These are phyloP conservation scores for Neoarthrinium moseri DNA, from an alignment of 2,329 filamentous ascomycete genomes.

Conservation along the genomic window DNA sequence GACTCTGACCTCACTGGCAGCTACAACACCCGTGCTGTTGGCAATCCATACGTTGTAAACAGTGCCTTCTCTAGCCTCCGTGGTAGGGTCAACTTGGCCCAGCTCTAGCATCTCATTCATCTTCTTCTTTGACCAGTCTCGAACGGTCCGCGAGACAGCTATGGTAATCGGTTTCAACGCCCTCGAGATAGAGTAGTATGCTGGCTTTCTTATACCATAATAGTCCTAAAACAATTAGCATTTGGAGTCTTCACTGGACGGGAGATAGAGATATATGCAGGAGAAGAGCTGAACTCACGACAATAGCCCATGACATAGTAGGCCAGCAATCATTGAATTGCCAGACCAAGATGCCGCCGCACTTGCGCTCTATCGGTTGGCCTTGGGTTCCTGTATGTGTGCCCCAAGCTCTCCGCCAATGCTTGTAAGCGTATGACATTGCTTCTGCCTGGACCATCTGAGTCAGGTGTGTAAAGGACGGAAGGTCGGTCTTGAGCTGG, in stretches of 20 bases:
- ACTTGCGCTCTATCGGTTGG: slow-evolving; percentile 53
- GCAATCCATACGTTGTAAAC: slow-evolving; percentile 44
- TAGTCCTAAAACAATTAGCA: slow-evolving; percentile 43
- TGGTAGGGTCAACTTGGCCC: slow-evolving; percentile 38
- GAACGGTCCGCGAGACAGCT: slow-evolving; percentile 46
- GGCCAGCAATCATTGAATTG: slow-evolving; percentile 73
- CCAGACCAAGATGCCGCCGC: slow-evolving; percentile 66
- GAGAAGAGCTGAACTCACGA: slow-evolving; percentile 60
- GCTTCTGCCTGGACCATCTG: slow-evolving; percentile 55
- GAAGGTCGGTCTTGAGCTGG: slow-evolving; percentile 41
- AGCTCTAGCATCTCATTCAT: slow-evolving; percentile 35
- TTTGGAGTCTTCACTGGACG: slow-evolving; percentile 46
- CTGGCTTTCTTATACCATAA: slow-evolving; percentile 37
- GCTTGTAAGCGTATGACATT: slow-evolving; percentile 48
- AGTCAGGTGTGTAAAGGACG: slow-evolving; percentile 53
- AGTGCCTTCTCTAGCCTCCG: slow-evolving; percentile 32
- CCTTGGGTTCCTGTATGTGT: slow-evolving; percentile 60
- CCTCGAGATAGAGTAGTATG: slow-evolving; percentile 44
- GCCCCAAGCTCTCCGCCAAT: slow-evolving; percentile 64
- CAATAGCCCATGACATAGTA: slow-evolving; percentile 63
- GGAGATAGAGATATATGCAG: no score
- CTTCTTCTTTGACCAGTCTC: slow-evolving; percentile 43
- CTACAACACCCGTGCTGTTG: slow-evolving; percentile 30
- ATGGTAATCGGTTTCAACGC: slow-evolving; percentile 60
- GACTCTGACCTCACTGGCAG: slow-evolving; percentile 24